Conservation (phyloP, 1,284 basidiomycete genomes). For the Ceratobasidium sp. region DNA sequence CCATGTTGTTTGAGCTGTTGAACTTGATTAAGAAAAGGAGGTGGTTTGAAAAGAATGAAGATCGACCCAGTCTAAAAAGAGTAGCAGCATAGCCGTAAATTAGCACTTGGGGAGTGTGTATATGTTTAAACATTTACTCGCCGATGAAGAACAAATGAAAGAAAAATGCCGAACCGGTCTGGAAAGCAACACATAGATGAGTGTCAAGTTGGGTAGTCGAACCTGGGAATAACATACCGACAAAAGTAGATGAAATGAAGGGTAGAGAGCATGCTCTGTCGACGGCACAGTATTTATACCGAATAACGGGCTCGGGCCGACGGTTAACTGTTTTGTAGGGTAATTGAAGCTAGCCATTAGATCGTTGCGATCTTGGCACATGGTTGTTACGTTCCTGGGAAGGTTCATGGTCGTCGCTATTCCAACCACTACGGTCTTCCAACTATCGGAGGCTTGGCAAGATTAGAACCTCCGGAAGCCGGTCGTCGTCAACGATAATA, state of each 20-base stretch:
- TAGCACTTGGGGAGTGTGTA: background rate
- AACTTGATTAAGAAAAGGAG: conserved; percentile 4
- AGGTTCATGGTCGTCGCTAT: conserved; percentile 14
- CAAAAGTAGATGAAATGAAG: conserved; percentile 21
- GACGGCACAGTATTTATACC: conserved; percentile 2
- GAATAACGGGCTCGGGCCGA: background rate
- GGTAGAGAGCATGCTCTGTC: background rate
- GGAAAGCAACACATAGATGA: background rate
- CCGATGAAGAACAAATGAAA: conserved; percentile 26
- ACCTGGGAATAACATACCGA: conserved; percentile 20
- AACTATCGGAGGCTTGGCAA: conserved; percentile 18
- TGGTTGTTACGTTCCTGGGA: conserved; percentile 11
- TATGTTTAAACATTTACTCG: background rate
- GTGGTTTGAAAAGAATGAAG: conserved; percentile 36
- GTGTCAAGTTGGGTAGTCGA: background rate
- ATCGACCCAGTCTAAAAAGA: conserved; percentile 33
- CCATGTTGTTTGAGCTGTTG: conserved; percentile 8
- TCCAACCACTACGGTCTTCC: conserved; percentile 1
- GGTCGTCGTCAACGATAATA: background rate
- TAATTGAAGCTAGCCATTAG: background rate
- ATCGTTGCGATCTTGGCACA: conserved; percentile 16
- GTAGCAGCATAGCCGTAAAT: background rate
- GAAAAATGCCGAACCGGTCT: conserved; percentile 35
- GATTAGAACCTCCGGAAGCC: background rate
- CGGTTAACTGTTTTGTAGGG: no score